phyloP scores from a whole-genome alignment of 2,329 filamentous ascomycete species.

The Raffaelea deltoideospora region DNA sequence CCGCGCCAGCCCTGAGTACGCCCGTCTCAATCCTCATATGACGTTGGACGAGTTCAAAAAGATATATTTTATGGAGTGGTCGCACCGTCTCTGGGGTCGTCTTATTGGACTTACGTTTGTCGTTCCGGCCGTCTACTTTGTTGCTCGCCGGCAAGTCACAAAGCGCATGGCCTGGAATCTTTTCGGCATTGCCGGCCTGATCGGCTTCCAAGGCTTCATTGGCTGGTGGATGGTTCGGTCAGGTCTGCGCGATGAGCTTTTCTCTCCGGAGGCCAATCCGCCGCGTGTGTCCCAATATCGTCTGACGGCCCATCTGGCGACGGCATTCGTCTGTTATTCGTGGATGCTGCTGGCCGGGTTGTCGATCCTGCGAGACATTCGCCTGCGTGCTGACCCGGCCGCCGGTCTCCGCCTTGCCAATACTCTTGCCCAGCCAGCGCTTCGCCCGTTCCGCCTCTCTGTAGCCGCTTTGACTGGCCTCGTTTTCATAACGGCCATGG shows the following conservation, averaged over 20 bases:
- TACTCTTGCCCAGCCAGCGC: slow-evolving; percentile 48
- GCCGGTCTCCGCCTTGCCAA: slow-evolving; percentile 44
- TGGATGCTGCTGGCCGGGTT: slow-evolving; percentile 90
- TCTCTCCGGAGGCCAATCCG: slow-evolving; percentile 78
- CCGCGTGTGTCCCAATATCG: slow-evolving; percentile 92
- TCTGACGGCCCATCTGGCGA: slow-evolving; percentile 73
- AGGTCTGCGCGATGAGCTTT: slow-evolving; percentile 87
- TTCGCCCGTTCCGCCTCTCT: slow-evolving; percentile 58
- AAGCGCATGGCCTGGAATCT: slow-evolving; percentile 63
- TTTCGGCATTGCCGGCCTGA: slow-evolving; percentile 69
- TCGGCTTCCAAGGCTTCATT: slow-evolving; percentile 87
- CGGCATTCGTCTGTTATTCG: slow-evolving; percentile 84
- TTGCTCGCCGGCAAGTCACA: slow-evolving; percentile 65
- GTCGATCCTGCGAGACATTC: slow-evolving; percentile 62
- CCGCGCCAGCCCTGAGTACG: slow-evolving; percentile 81
- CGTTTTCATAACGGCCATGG: slow-evolving; percentile 83
- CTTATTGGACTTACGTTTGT: slow-evolving; percentile 84
- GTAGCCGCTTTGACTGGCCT: slow-evolving; percentile 57
- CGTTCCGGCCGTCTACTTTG: slow-evolving; percentile 75
- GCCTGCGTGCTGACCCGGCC: slow-evolving; percentile 52
- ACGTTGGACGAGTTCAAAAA: slow-evolving; percentile 86
- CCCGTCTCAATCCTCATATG: slow-evolving; percentile 87
- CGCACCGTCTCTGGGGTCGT: slow-evolving; percentile 85
- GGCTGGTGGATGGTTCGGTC: slow-evolving; percentile 99
- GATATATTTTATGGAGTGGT: slow-evolving; percentile 99